Conservation (phyloP, 805 yeast species). For the Kodamaea nitidulidarum region DNA sequence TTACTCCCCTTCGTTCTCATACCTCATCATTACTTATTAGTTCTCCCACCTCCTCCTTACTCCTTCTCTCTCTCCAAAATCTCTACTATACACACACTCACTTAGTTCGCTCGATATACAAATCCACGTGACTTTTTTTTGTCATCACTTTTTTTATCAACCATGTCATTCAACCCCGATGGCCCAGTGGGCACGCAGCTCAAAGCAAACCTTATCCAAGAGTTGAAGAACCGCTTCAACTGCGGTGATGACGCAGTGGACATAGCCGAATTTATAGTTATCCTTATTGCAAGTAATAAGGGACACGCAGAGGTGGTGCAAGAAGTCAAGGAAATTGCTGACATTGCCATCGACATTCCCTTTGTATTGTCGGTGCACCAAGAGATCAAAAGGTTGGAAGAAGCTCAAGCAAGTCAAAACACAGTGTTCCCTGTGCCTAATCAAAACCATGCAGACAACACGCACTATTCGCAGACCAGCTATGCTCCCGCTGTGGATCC, state of each 20-base stretch:
- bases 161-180: constrained; percentile 31
- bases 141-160: not conserved
- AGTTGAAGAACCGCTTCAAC: constrained; percentile 31
- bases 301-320: constrained; percentile 54
- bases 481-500: too few relatives aligned
- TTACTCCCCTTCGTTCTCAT: too few relatives aligned
- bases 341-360: constrained; percentile 52
- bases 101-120: too few relatives aligned
- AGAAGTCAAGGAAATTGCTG: constrained; percentile 61
- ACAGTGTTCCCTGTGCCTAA: too few relatives aligned
- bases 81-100: too few relatives aligned
- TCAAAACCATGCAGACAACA: too few relatives aligned
- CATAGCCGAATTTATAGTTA: constrained; percentile 71
- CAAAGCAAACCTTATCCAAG: constrained; percentile 31
- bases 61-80: too few relatives aligned
- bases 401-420: not conserved
- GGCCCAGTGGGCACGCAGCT: constrained; percentile 36
- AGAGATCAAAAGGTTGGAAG: constrained; percentile 45
- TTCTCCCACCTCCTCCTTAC: too few relatives aligned
- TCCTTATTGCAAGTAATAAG: constrained; percentile 66
- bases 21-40: too few relatives aligned
- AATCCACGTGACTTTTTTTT: not conserved
- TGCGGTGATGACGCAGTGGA: constrained; percentile 45
- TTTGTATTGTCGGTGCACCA: constrained; percentile 56
- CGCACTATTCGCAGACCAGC: too few relatives aligned